Evolutionary conservation across 169 alveolate genomes (phyloP), one percentile per base, ranked within the genome.

Genomic region (Theileria equi): DNA sequence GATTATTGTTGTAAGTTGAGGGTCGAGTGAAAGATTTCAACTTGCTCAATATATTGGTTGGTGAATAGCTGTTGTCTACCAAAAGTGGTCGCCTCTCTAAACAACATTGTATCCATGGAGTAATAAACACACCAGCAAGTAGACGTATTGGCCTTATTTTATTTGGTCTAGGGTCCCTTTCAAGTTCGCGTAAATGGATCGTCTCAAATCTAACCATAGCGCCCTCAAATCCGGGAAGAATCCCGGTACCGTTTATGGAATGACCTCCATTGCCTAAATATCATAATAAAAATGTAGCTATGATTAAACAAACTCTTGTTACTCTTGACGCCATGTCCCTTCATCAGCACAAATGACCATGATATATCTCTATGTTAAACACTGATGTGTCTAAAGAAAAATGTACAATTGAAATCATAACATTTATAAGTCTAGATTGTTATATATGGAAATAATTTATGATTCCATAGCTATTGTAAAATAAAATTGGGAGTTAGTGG

Each of bases 211-310:
- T 53, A 1, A 67, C 65, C 32, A 67, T 55, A n/a, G 79, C 79
- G 23, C 57, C 79, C 79, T 67, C 79, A 34, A 41, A 55, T 31
- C 79, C 79, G 23, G 70, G 8, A 3, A 55, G 55, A 17, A 67
- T 67, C 23, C 79, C 79, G 35, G 65, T 36, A 1, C 79, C 79
- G 16, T 67, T 67, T 29, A 67, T 54, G 19, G 44, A 47, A 13
- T 13, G 19, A 38, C n/a, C n/a, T 38, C n/a, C n/a, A n/a, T n/a
- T n/a, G n/a, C n/a, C n/a, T n/a, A n/a, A n/a, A n/a, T n/a, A n/a
- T n/a, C n/a, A n/a, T n/a, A n/a, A n/a, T n/a, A n/a, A n/a, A n/a
- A n/a, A n/a, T n/a, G n/a, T n/a, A n/a, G n/a, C n/a, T n/a, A n/a
- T n/a, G n/a, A n/a, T n/a, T n/a, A n/a, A n/a, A n/a, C n/a, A n/a